A percentile compares a stretch with the other conserved stretches of the same genome.
These are phyloP conservation scores for Aureobasidium sp. DNA, from an alignment of 2,329 filamentous ascomycete species.

Conservation along the genomic window DNA sequence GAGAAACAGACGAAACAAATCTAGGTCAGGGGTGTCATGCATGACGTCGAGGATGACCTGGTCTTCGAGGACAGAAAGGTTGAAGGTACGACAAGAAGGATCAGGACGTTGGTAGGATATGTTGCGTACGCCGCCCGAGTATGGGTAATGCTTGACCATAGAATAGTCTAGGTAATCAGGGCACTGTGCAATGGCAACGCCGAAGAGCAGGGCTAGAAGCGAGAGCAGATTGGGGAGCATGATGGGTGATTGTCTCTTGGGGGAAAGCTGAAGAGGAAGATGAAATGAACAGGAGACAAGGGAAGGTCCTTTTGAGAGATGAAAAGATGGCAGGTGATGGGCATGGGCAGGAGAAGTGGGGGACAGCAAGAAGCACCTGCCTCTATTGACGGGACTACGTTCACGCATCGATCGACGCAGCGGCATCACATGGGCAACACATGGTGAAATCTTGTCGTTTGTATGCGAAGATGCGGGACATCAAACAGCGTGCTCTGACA, in stretches of 20 bases:
- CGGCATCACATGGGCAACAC: slow-evolving; percentile 1
- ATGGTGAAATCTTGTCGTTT: neutral
- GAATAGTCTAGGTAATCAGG: slow-evolving; percentile 38
- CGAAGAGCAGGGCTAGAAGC: neutral
- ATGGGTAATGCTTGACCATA: slow-evolving; percentile 32
- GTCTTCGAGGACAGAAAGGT: slow-evolving; percentile 34
- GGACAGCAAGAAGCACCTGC: neutral
- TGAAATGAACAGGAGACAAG: neutral
- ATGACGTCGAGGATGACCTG: slow-evolving; percentile 26
- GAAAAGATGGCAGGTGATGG: neutral
- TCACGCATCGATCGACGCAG: neutral
- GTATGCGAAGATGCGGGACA: neutral
- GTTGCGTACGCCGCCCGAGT: slow-evolving; percentile 35
- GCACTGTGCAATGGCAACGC: slow-evolving; percentile 24
- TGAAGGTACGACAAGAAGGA: slow-evolving; percentile 38
- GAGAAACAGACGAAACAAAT: slow-evolving; percentile 61
- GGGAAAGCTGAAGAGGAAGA: neutral
- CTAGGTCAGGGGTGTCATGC: slow-evolving; percentile 35
- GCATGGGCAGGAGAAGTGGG: neutral
- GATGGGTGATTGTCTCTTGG: neutral
- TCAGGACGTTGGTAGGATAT: slow-evolving; percentile 37
- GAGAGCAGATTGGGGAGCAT: slow-evolving; percentile 3
- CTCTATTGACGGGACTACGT: neutral
- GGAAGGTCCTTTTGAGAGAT: neutral
- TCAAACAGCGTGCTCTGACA: neutral